phyloP scores from a whole-genome alignment of 202 grass and related monocot species.

The Panicum hallii region DNA sequence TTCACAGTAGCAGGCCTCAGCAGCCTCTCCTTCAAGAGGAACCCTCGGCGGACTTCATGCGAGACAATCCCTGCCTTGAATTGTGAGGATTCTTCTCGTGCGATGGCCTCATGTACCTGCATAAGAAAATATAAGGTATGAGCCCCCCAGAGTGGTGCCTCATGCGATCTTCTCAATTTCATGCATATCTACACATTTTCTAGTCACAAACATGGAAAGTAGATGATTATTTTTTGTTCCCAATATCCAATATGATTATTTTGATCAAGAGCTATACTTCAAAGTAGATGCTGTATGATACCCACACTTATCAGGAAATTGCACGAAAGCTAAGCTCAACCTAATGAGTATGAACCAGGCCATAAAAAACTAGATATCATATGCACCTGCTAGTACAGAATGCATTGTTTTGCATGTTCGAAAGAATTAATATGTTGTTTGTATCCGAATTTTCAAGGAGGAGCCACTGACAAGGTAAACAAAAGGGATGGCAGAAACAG shows the following conservation, averaged over 20 bases:
- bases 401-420: neutral
- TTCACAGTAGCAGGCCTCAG: constrained; percentile 85
- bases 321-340: constrained; percentile 15
- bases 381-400: neutral
- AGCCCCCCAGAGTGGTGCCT: neutral
- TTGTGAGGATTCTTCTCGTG: constrained; percentile 72
- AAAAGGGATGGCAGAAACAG: neutral
- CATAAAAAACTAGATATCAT: neutral
- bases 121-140: constrained; percentile 8
- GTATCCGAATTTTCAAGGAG: neutral
- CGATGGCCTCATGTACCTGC: constrained; percentile 87
- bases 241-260: constrained; percentile 17
- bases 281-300: neutral
- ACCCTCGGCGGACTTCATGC: constrained; percentile 70
- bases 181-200: neutral
- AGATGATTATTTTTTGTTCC: neutral
- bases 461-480: neutral
- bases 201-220: neutral
- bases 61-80: constrained; percentile 80
- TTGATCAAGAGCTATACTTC: constrained; percentile 10
- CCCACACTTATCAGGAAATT: neutral
- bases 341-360: neutral
- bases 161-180: neutral
- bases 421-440: constrained; percentile 1
- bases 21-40: constrained; percentile 67